Evolutionary conservation across 2,329 filamentous ascomycete species (phyloP), one percentile per base, ranked within the genome.

Genomic region (Aspergillus aculeatinus): DNA sequence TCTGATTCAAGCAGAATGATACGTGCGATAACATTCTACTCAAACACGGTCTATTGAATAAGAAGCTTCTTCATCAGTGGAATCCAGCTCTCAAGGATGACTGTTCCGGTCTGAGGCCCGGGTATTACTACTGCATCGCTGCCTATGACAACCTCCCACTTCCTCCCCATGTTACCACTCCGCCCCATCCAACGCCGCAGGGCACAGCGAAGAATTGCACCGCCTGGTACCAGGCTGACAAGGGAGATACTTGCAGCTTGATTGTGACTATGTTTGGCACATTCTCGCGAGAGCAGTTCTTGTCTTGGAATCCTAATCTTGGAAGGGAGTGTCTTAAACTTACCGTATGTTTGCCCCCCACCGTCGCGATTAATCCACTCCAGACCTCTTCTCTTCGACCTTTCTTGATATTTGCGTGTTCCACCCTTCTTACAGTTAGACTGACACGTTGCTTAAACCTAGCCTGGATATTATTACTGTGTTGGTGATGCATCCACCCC

Each of bases 51-150:
- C 31, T 42, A 25, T 35, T 60, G 4, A 44, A 27, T 4, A 33
- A 57, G 14, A 48, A 57, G 9, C 44, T 53, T 10, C 44, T 63
- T 1, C 51, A 62, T 16, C 50, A 60, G 11, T 60, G 59, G 55
- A 63, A 63, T 39, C 60, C 62, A 12, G 60, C 57, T n/a, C 48
- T 63, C 4, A 48, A 56, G 10, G 19, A 50, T 6, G 57, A 62
- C 16, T 63, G 62, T 42, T 49, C 51, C 7, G 57, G 60, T 29
- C 39, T 63, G 16, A 23, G 35, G 0, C 50, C 60, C 2, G 42
- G 35, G 19, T 63, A 58, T 59, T 61, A 44, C 47, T 63, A 63
- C 59, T 63, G 61, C 23, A 54, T 63, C 50, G 55, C 51, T 19
- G 60, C 60, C 12, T 59, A 51, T n/a, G 39, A 60, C 44, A 48